Percentiles rank a stretch among this genome's conserved stretches.
Conservation (phyloP, 768 basidiomycete species). For the Lactifluus subvellereus region DNA sequence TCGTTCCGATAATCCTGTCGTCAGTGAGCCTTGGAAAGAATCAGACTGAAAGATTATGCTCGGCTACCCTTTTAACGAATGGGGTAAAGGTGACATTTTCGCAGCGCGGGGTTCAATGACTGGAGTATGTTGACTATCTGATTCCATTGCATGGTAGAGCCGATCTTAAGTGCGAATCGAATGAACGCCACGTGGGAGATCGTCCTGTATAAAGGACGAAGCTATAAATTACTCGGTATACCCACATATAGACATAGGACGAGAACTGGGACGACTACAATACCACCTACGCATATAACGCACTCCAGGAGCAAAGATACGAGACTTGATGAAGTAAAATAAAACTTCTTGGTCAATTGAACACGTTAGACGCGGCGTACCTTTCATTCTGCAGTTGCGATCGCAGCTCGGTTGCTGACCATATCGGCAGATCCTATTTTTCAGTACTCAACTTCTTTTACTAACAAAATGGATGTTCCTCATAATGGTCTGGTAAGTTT, state of each 20-base stretch:
- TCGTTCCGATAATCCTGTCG: too few species aligned
- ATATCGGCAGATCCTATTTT: too few species aligned
- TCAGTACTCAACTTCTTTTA: too few species aligned
- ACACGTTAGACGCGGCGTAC: not conserved
- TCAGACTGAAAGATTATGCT: not conserved
- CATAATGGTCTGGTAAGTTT: too few species aligned
- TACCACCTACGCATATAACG: not conserved
- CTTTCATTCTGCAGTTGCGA: not conserved
- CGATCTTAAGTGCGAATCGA: too few species aligned
- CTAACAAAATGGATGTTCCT: too few species aligned
- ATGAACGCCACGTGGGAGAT: too few species aligned
- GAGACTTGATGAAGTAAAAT: too few species aligned
- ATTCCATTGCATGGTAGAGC: not conserved
- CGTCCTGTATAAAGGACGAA: too few species aligned
- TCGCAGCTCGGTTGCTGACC: too few species aligned
- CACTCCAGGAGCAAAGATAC: not conserved
- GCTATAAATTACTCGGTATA: not conserved
- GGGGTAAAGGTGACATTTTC: not conserved
- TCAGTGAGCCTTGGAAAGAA: not conserved
- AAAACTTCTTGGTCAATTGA: not conserved
- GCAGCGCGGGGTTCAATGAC: not conserved
- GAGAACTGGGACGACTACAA: not conserved
- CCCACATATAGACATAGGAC: not conserved
- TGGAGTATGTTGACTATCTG: not conserved
- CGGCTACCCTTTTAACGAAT: not conserved